Evolutionary conservation across 1,284 basidiomycete genomes (phyloP).

Genomic region (Ustilago sp.): DNA sequence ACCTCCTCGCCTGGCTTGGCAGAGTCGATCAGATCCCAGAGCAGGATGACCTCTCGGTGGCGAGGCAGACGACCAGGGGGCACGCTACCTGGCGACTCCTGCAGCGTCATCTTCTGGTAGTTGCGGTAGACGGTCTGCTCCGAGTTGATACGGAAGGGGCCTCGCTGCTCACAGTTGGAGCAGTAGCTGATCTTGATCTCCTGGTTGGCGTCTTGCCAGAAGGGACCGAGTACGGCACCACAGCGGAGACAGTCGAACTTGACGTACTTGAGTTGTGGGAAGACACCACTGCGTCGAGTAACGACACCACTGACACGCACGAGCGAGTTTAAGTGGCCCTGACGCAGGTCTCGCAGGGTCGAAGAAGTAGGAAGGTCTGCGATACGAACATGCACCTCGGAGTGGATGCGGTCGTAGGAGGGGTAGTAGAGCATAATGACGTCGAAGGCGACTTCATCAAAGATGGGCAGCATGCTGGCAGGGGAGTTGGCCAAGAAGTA

Average conservation of each 20-base stretch:
- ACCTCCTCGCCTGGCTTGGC: conserved; percentile 99
- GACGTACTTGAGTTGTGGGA: conserved; percentile 98
- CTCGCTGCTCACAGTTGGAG: conserved; percentile 90
- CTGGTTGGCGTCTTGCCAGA: conserved; percentile 94
- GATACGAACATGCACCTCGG: conserved; percentile 97
- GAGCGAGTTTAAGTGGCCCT: conserved; percentile 91
- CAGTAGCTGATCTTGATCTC: conserved; percentile 90
- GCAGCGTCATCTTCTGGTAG: conserved; percentile 98
- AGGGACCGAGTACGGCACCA: conserved; percentile 89
- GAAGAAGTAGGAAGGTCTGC: conserved; percentile 89
- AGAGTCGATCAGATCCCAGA: conserved; percentile 98
- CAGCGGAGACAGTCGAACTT: conserved; percentile 93
- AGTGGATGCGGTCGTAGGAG: conserved; percentile 94
- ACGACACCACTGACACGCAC: conserved; percentile 98
- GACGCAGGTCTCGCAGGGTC: conserved; percentile 91
- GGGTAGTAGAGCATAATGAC: conserved; percentile 96
- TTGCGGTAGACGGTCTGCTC: conserved; percentile 99
- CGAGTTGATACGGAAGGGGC: conserved; percentile 95
- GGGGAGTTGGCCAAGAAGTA: conserved; percentile 98
- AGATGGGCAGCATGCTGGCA: conserved; percentile 88
- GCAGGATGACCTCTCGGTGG: conserved; percentile 93
- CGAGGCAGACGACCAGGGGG: conserved; percentile 95
- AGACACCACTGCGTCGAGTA: conserved; percentile 93
- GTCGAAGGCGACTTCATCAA: conserved; percentile 93
- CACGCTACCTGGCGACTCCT: conserved; percentile 98